These are phyloP conservation scores for Aspergillus incahuasiensis DNA, from an alignment of 495 filamentous ascomycete species.

Conservation along the genomic window DNA sequence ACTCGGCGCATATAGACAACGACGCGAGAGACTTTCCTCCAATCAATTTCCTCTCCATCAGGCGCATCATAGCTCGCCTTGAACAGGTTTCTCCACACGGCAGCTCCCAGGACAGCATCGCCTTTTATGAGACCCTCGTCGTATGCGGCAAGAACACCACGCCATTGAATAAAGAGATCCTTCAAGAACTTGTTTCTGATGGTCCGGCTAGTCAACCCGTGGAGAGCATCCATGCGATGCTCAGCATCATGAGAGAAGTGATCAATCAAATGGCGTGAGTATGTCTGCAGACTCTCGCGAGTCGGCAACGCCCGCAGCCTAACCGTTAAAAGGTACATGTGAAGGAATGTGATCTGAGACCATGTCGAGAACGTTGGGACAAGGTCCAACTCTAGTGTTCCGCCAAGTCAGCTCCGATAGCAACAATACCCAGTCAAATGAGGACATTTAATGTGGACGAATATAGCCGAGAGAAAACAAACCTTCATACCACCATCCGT, in stretches of 20 bases:
- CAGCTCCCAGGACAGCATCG: conserved; percentile 79
- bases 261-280: conserved; percentile 76
- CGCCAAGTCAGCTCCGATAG: neutral
- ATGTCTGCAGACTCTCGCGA: conserved; percentile 51
- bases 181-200: conserved; percentile 83
- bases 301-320: conserved; percentile 71
- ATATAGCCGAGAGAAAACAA: conserved; percentile 20
- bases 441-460: too few species aligned
- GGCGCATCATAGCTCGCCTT: conserved; percentile 51
- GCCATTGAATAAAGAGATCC: conserved; percentile 88
- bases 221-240: conserved; percentile 71
- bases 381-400: conserved; percentile 51
- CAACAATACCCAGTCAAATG: neutral
- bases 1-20: conserved; percentile 74
- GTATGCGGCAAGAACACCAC: conserved; percentile 75
- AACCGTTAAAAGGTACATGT: conserved; percentile 92
- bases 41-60: conserved; percentile 57
- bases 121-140: conserved; percentile 82
- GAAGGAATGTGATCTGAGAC: conserved; percentile 92
- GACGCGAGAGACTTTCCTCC: conserved; percentile 63
- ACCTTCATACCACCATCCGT: conserved; percentile 83
- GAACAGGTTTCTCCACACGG: conserved; percentile 92
- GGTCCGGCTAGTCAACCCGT: conserved; percentile 59
- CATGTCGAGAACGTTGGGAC: conserved; percentile 85
- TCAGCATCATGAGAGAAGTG: conserved; percentile 93